These are phyloP conservation scores for Groenewaldozyma sp. DNA, from an alignment of 1,139 yeast species.

Conservation along the genomic window DNA sequence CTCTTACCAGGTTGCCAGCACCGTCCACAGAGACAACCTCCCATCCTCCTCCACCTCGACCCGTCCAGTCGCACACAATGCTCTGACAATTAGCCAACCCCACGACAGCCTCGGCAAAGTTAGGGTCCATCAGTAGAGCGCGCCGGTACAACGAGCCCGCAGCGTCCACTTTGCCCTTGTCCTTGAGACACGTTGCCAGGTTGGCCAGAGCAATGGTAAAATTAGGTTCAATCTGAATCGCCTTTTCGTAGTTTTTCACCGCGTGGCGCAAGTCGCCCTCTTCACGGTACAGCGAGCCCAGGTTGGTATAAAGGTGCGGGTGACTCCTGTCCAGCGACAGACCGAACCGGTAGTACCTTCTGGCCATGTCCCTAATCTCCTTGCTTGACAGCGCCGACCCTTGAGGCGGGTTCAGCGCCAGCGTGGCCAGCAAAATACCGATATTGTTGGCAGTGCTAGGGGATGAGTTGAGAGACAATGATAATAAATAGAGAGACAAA, in stretches of 20 bases:
- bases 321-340: conserved; percentile 26
- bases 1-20: conserved; percentile 18
- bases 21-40: conserved; percentile 24
- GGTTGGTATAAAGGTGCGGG: conserved; percentile 30
- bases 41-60: conserved; percentile 27
- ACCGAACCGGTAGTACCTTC: conserved; percentile 27
- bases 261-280: conserved; percentile 27
- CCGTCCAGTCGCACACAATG: conserved; percentile 29
- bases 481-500: conserved; percentile 24
- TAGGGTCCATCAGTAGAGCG: conserved; percentile 26
- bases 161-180: conserved; percentile 26
- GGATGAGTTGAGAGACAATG: conserved; percentile 26
- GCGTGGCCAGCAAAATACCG: conserved; percentile 27
- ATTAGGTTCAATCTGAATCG: conserved; percentile 26
- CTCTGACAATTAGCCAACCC: conserved; percentile 28
- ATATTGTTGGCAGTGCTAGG: conserved; percentile 30
- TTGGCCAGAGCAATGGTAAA: conserved; percentile 29
- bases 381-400: not conserved
- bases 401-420: not conserved
- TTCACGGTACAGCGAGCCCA: conserved; percentile 28
- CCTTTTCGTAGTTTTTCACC: conserved; percentile 25
- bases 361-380: conserved; percentile 17
- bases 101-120: conserved; percentile 27
- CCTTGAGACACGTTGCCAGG: conserved; percentile 28
- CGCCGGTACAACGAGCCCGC: conserved; percentile 26